Evolutionary conservation across 2,329 filamentous ascomycete genomes (phyloP), one percentile per base, ranked within the genome.

Genomic region (Westerdykella aurantiaca): DNA sequence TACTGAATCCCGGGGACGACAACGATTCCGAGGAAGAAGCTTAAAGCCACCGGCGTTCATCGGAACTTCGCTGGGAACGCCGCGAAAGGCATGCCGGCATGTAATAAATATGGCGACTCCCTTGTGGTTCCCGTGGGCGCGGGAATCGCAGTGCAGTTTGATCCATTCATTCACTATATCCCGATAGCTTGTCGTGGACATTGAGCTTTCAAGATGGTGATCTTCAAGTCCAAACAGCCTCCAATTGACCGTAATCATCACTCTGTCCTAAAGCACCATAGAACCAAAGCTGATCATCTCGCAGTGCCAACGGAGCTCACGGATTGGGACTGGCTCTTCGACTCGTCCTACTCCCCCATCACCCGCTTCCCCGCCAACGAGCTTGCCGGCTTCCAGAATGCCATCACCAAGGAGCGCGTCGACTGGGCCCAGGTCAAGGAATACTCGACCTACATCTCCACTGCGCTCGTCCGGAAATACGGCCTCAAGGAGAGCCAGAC

Each of bases 281-380:
- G 25, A 29, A 29, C 10, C 10, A 9, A 9, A 29, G 25, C 25
- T 29, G 11, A 29, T 16, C 25, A 21, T 13, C 14, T 18, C 3
- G 5, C 43, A 79, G 77, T 80, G 4, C 78, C 79, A 10, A 69
- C 69, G 31, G 63, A 77, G 46, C 56, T 79, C 21, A 74, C 78
- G 6, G 72, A 79, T 34, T 83, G 79, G 79, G 72, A 78, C 52
- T 83, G 77, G 75, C 70, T 82, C 11, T 81, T 83, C 58, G 74
- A 80, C 51, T 76, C 75, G 1, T 57, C 70, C 4, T 74, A 75
- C 51, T 80, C 76, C 1, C 75, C 75, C 1, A 55, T 78, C 12
- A 60, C 60, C 14, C 69, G 68, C 3, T 64, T 62, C 39, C 64
- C 62, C 1, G 55, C 63, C 14, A 55, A 58, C 22, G 57, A 71